These are phyloP conservation scores for Arthrobotrys entomopaga DNA, from an alignment of 2,329 filamentous ascomycete species.

Conservation along the genomic window DNA sequence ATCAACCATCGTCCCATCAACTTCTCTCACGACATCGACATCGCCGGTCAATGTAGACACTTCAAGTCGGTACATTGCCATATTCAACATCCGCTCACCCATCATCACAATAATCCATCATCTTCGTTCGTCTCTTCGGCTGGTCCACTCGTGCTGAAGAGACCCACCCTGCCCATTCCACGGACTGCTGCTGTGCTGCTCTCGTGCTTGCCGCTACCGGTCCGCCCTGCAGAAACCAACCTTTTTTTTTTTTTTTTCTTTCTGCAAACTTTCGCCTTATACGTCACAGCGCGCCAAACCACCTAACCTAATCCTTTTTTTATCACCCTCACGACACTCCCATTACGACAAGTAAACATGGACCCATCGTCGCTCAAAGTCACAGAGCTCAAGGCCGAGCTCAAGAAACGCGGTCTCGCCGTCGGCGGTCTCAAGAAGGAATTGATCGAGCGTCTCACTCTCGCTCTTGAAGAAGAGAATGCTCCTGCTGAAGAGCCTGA, in stretches of 20 bases:
- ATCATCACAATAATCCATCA: not conserved
- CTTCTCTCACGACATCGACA: too few species aligned
- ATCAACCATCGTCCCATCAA: too few species aligned
- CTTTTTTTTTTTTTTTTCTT: slow-evolving; percentile 9
- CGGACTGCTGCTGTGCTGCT: not conserved
- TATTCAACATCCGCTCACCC: slow-evolving; percentile 1
- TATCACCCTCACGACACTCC: not conserved
- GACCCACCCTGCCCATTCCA: not conserved
- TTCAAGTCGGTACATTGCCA: not conserved
- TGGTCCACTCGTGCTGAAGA: not conserved
- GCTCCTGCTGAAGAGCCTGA: slow-evolving; percentile 55
- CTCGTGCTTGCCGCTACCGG: too few species aligned
- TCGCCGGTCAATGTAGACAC: too few species aligned
- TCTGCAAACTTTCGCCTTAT: slow-evolving; percentile 23
- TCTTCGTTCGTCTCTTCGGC: not conserved
- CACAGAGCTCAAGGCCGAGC: slow-evolving; percentile 77
- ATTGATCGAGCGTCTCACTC: slow-evolving; percentile 73
- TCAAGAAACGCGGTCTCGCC: slow-evolving; percentile 76
- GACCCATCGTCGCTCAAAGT: slow-evolving; percentile 70
- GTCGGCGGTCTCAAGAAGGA: slow-evolving; percentile 77
- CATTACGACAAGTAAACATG: slow-evolving; percentile 13
- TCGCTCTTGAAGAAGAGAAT: slow-evolving; percentile 61
- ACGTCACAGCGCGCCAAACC: slow-evolving; percentile 34
- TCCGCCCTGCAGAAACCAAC: not conserved
- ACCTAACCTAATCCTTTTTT: not conserved